Percentiles rank a stretch among this genome's conserved stretches.
Evolutionary conservation across 306 rosid species (phyloP).

Genomic region (Trifolium subterraneum): DNA sequence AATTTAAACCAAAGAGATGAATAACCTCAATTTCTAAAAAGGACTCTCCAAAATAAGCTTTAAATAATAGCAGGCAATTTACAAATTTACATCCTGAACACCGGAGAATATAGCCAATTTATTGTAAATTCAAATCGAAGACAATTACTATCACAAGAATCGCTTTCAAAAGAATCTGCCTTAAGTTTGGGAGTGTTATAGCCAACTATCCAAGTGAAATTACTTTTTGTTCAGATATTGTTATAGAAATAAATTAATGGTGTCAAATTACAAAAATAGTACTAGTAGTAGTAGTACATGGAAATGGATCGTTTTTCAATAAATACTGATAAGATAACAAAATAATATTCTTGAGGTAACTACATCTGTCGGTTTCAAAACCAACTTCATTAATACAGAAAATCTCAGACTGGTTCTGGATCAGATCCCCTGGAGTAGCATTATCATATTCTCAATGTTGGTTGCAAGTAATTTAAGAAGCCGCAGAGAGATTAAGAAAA

Average conservation of each 20-base stretch:
- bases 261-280: background rate
- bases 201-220: background rate
- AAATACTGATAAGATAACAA: background rate
- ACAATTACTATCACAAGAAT: background rate
- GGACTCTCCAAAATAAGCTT: background rate
- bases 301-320: background rate
- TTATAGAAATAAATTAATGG: background rate
- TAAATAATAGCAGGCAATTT: constrained; percentile 1
- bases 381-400: background rate
- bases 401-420: background rate
- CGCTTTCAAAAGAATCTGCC: background rate
- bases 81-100: constrained; percentile 2
- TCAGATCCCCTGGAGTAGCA: background rate
- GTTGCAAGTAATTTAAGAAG: constrained; percentile 14
- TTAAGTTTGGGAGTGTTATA: background rate
- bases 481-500: background rate
- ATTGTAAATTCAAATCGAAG: constrained; percentile 6
- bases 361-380: constrained; percentile 22
- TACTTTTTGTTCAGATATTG: constrained; percentile 6
- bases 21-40: background rate
- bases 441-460: background rate
- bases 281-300: background rate
- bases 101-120: background rate
- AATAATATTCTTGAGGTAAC: background rate
- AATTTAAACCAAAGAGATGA: background rate